phyloP scores from a whole-genome alignment of 805 yeast species.

The Grigorovia yakushimaensis region DNA sequence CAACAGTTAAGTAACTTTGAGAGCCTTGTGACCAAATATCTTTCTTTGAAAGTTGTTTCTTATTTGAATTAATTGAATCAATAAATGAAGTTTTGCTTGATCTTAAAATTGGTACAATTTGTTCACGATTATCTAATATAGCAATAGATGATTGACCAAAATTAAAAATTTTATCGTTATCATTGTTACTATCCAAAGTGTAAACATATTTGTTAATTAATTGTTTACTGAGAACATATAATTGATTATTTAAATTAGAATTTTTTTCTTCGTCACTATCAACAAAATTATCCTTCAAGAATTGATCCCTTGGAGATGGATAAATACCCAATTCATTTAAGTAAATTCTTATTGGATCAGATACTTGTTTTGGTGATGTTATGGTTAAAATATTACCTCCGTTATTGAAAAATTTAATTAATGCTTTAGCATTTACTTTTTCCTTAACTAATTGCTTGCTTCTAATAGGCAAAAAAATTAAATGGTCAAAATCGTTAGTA shows the following conservation, averaged over 20 bases:
- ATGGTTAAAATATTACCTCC: slow-evolving; percentile 73
- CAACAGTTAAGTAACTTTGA: slow-evolving; percentile 68
- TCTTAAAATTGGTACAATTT: slow-evolving; percentile 57
- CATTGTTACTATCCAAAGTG: slow-evolving; percentile 1
- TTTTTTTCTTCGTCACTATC: slow-evolving; percentile 6
- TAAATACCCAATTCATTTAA: slow-evolving; percentile 73
- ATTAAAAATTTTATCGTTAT: slow-evolving; percentile 11
- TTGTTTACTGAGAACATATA: slow-evolving; percentile 10
- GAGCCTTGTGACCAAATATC: slow-evolving; percentile 70
- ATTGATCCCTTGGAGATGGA: slow-evolving; percentile 69
- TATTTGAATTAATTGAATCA: neutral
- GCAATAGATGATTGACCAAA: slow-evolving; percentile 54
- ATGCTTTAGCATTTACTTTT: slow-evolving; percentile 33
- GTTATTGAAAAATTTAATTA: slow-evolving; percentile 48
- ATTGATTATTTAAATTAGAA: slow-evolving; percentile 11
- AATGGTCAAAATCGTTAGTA: slow-evolving; percentile 40
- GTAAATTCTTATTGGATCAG: slow-evolving; percentile 56
- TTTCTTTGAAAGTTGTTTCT: slow-evolving; percentile 45
- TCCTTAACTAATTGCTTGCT: neutral
- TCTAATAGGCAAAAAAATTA: slow-evolving; percentile 47
- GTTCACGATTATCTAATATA: slow-evolving; percentile 56
- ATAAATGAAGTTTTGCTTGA: slow-evolving; percentile 61
- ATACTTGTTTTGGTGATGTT: slow-evolving; percentile 40
- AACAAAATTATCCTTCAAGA: slow-evolving; percentile 56
- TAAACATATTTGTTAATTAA: slow-evolving; percentile 7